Percentiles rank a stretch among this genome's conserved stretches.
phyloP scores from a whole-genome alignment of 192 early-diverging fungal genomes.

The Backusella sp. region DNA sequence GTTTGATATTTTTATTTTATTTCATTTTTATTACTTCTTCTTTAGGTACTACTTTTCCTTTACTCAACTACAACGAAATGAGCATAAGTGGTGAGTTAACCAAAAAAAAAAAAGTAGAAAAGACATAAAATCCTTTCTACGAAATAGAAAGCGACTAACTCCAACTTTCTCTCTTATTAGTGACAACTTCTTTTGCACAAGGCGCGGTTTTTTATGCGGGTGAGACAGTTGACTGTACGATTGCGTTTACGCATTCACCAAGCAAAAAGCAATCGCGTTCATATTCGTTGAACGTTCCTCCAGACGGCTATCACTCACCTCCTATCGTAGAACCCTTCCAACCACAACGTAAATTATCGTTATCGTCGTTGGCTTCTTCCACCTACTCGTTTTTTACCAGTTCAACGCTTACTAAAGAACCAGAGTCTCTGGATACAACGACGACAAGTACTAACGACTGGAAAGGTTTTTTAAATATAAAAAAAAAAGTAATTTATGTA shows the following conservation, averaged over 20 bases:
- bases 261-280: conserved; percentile 7
- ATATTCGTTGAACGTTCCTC: conserved; percentile 7
- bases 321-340: neutral
- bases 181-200: conserved; percentile 45
- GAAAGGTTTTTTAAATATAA: neutral
- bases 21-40: neutral
- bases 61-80: neutral
- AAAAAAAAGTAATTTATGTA: neutral
- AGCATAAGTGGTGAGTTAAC: neutral
- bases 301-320: neutral
- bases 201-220: conserved; percentile 59
- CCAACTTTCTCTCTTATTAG: conserved; percentile 3
- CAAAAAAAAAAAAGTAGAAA: neutral
- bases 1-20: neutral
- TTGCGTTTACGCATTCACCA: conserved; percentile 44
- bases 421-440: conserved; percentile 4
- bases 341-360: neutral
- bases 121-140: neutral
- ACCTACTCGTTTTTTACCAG: neutral
- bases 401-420: conserved; percentile 23
- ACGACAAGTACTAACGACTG: neutral
- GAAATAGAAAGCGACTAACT: neutral
- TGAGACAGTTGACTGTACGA: conserved; percentile 52
- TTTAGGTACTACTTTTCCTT: neutral
- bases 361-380: neutral